Evolutionary conservation across 352 stramenopile genomes (phyloP), one percentile per base, ranked within the genome.

Genomic region (Phytopythium aichiense): DNA sequence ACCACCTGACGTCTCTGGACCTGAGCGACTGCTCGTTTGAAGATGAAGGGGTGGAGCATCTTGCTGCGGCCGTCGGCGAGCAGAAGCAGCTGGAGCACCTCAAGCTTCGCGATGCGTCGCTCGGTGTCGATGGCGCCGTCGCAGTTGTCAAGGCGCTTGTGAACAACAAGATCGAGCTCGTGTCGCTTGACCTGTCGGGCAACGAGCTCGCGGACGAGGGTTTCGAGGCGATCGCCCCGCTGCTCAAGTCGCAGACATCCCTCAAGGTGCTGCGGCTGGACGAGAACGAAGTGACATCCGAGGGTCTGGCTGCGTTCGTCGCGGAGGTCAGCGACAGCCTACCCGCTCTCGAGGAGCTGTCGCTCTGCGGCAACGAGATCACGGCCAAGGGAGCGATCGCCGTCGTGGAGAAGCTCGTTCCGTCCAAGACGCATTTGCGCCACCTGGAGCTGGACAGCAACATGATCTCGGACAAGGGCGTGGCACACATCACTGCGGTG

Each of bases 11-110:
- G 59, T 88, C 73, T 33, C 74, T 98, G n/a, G 94, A 98, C 65
- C 72, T 98, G 55, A 94, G 87, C 55, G 94, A 98, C 66, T 98
- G 93, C 69, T 93, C 86, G 37, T 97, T 98, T 63, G 76, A 86
- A 23, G 84, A 85, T 42, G 83, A 89, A 18, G 91, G 90, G 33
- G 77, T 63, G 0, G 71, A 73, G 20, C 73, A 85, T 23, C 76
- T 98, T 4, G 89, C 88, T 3, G 65, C 72, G 18, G 88, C 87
- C 4, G 72, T 98, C 2, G 63, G 64, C 42, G 70, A 76, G 38
- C 88, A 94, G 61, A 76, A 75, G 38, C 62, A 80, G 23, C 70
- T 98, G 42, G 74, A 73, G 38, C 79, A 77, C 60, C 77, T 98
- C 54, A 93, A 98, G 77, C 75, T 98, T 13, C 81, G 88, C 45